Percentiles rank a stretch among this genome's conserved stretches.
phyloP scores from a whole-genome alignment of 2,329 filamentous ascomycete species.

The Rhinocladiella similis region DNA sequence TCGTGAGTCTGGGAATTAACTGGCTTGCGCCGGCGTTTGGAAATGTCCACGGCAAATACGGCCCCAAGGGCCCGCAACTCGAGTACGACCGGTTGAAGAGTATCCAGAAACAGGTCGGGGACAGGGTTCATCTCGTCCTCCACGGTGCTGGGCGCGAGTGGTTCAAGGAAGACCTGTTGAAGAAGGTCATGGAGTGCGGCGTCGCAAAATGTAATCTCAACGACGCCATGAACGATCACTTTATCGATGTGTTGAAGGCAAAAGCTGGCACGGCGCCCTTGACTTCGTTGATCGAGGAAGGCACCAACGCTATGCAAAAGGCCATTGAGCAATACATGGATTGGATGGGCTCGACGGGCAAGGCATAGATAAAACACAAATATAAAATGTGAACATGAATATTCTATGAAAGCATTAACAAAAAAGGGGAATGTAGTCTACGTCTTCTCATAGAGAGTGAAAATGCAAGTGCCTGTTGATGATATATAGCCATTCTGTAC shows the following conservation, averaged over 20 bases:
- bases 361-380: slow-evolving; percentile 28
- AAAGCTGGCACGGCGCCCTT: slow-evolving; percentile 54
- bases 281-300: slow-evolving; percentile 57
- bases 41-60: slow-evolving; percentile 74
- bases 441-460: not conserved
- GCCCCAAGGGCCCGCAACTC: slow-evolving; percentile 35
- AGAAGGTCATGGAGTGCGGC: slow-evolving; percentile 55
- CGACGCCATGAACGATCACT: slow-evolving; percentile 31
- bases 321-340: slow-evolving; percentile 59
- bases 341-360: slow-evolving; percentile 44
- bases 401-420: too few relatives aligned
- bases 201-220: slow-evolving; percentile 55
- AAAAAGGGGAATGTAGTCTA: too few relatives aligned
- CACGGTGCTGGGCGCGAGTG: slow-evolving; percentile 61
- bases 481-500: not conserved
- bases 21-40: slow-evolving; percentile 76
- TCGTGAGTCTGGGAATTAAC: slow-evolving; percentile 69
- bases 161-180: slow-evolving; percentile 56
- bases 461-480: too few relatives aligned
- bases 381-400: too few relatives aligned
- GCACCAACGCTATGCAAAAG: slow-evolving; percentile 56
- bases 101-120: slow-evolving; percentile 52
- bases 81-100: slow-evolving; percentile 47
- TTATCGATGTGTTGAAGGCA: slow-evolving; percentile 50
- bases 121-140: slow-evolving; percentile 54